phyloP scores from a whole-genome alignment of 164 flowering plant species.

The Berberis thunbergii region DNA sequence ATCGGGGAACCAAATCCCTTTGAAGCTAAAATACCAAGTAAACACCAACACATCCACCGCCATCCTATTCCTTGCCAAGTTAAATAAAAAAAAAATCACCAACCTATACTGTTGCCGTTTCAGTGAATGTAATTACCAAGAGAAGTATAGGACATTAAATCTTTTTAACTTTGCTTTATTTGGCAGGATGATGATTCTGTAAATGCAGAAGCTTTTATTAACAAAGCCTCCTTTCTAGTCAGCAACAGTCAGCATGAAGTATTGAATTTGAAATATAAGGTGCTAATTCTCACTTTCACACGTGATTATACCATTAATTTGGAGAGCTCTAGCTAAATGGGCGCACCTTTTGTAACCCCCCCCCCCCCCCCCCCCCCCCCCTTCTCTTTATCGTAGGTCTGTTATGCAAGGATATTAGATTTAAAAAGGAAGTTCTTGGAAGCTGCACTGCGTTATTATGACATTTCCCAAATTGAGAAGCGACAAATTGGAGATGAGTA shows the following conservation, averaged over 20 bases:
- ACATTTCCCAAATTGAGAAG: constrained; percentile 92
- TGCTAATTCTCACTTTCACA: constrained; percentile 9
- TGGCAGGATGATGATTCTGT: constrained; percentile 97
- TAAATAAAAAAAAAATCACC: no score
- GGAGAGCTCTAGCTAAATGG: no score
- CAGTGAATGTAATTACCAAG: not conserved
- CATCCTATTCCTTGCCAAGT: no score
- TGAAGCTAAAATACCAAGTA: no score
- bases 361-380: not conserved
- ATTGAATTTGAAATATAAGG: constrained; percentile 89
- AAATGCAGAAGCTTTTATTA: constrained; percentile 93
- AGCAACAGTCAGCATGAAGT: constrained; percentile 90
- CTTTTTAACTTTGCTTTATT: constrained; percentile 4
- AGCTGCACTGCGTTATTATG: constrained; percentile 98
- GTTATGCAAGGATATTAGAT: constrained; percentile 94
- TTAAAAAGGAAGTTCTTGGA: constrained; percentile 91
- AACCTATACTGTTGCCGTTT: no score
- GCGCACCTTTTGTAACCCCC: no score
- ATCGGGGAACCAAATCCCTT: no score
- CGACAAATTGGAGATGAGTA: constrained; percentile 97
- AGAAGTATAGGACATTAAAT: not conserved
- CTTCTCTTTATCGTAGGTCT: constrained; percentile 44
- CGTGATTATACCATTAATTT: no score
- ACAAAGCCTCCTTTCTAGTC: constrained; percentile 91
- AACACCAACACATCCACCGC: no score